Evolutionary conservation across 257 asterid genomes (phyloP).

Genomic region (Coffea canephora): DNA sequence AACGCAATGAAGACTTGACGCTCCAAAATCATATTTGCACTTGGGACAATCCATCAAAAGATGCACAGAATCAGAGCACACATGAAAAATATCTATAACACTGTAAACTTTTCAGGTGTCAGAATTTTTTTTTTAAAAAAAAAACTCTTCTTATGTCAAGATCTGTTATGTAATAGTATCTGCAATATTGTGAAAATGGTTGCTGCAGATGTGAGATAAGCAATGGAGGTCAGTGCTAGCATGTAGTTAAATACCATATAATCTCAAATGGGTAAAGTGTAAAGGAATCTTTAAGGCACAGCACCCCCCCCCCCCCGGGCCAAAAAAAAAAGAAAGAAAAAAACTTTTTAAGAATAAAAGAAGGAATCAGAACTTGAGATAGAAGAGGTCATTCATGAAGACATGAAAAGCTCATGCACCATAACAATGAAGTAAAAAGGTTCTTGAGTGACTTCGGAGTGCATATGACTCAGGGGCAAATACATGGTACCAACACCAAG

Average conservation of each 20-base stretch:
- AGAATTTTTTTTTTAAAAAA: background rate
- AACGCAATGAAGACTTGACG: background rate
- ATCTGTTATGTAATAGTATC: background rate
- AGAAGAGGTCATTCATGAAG: background rate
- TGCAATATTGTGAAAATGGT: background rate
- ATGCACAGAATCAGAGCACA: background rate
- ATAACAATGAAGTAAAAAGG: no score
- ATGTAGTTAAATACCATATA: background rate
- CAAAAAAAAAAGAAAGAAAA: no score
- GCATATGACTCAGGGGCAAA: background rate
- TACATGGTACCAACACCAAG: background rate
- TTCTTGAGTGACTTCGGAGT: no score
- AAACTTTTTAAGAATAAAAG: no score
- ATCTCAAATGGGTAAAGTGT: background rate
- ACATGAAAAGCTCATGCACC: background rate
- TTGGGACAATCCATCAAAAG: background rate
- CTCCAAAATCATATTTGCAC: background rate
- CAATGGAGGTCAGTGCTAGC: background rate
- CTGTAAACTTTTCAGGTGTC: background rate
- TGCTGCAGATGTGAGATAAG: background rate
- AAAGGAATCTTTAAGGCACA: background rate
- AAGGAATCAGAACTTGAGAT: background rate
- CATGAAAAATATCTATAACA: background rate
- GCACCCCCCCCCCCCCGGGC: background rate
- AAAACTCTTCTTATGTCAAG: background rate